A percentile compares a stretch with the other conserved stretches of the same genome.
Evolutionary conservation across 2,329 filamentous ascomycete species (phyloP).

Genomic region (Onygena corvina): DNA sequence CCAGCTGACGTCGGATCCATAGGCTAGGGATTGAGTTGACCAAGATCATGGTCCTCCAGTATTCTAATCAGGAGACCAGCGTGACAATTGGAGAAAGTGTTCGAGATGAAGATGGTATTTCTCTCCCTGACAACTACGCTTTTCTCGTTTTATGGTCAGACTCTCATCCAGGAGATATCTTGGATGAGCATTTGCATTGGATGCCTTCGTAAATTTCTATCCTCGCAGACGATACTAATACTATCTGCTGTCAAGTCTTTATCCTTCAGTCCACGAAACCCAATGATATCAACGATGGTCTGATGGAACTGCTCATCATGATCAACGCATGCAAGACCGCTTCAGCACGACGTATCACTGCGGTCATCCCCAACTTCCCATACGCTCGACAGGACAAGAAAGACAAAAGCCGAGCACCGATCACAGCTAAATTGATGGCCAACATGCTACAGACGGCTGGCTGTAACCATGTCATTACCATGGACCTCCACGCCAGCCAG

Average conservation of each 20-base stretch:
- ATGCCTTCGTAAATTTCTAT: neutral
- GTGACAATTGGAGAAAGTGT: conserved; percentile 95
- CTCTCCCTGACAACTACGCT: conserved; percentile 1
- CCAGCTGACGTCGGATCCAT: conserved; percentile 13
- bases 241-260: conserved; percentile 50
- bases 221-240: conserved; percentile 4
- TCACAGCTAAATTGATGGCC: conserved; percentile 87
- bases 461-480: conserved; percentile 86
- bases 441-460: conserved; percentile 96
- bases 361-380: conserved; percentile 89
- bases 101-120: conserved; percentile 76
- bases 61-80: conserved; percentile 49
- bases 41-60: conserved; percentile 56
- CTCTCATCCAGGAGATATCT: neutral
- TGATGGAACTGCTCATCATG: conserved; percentile 98
- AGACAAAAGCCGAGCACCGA: conserved; percentile 88
- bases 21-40: conserved; percentile 56
- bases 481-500: conserved; percentile 89
- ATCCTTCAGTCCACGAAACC: conserved; percentile 91
- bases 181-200: neutral
- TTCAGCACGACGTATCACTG: conserved; percentile 81
- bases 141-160: neutral
- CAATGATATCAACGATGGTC: conserved; percentile 91
- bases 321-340: conserved; percentile 87
- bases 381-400: conserved; percentile 98